Evolutionary conservation across 164 flowering plant genomes (phyloP).

Genomic region (Paratinospora sagittata): DNA sequence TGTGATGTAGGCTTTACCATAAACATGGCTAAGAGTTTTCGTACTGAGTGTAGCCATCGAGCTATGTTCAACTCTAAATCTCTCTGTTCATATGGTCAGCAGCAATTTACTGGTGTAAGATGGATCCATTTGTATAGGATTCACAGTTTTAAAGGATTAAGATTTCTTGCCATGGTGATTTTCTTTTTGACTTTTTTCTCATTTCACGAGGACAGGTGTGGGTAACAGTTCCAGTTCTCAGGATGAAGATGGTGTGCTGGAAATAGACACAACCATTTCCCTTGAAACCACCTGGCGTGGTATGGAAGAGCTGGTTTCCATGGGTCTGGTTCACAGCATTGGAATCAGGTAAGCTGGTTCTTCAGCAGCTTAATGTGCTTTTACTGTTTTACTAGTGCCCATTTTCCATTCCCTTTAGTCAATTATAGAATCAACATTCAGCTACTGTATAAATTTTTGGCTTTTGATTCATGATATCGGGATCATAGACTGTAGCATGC

Average conservation of each 20-base stretch:
- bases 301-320: constrained; percentile 89
- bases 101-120: too few relatives aligned
- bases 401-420: not conserved
- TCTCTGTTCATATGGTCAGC: too few relatives aligned
- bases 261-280: constrained; percentile 78
- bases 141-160: not conserved
- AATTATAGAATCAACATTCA: too few relatives aligned
- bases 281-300: constrained; percentile 95
- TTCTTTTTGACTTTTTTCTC: not conserved
- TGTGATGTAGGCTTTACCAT: too few relatives aligned
- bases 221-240: constrained; percentile 72
- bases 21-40: too few relatives aligned
- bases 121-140: too few relatives aligned
- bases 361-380: not conserved
- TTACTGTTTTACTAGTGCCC: not conserved
- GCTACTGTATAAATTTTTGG: too few relatives aligned
- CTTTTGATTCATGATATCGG: too few relatives aligned
- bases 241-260: constrained; percentile 79
- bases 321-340: constrained; percentile 83
- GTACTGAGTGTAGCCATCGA: too few relatives aligned
- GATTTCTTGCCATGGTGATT: not conserved
- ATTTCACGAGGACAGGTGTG: constrained; percentile 38
- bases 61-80: too few relatives aligned
- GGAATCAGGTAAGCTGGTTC: constrained; percentile 67
- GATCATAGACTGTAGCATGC: too few relatives aligned